Evolutionary conservation across 164 flowering plant genomes (phyloP).

Genomic region (Annona squamosa): DNA sequence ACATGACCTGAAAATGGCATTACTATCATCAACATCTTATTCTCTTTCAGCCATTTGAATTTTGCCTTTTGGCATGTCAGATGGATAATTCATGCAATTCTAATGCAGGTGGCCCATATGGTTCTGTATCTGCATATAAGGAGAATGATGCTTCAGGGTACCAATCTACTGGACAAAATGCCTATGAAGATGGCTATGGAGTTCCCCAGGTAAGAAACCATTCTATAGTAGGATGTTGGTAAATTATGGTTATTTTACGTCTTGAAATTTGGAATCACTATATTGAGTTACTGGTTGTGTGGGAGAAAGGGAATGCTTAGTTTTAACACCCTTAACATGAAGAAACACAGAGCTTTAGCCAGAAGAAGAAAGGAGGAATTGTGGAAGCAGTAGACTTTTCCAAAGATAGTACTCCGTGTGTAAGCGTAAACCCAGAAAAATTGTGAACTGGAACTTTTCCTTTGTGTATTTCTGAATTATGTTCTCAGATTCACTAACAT

Average conservation of each 20-base stretch:
- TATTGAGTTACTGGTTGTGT: no score
- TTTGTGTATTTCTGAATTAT: no score
- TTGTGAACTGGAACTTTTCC: background rate
- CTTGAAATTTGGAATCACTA: no score
- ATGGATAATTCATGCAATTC: background rate
- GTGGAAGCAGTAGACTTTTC: background rate
- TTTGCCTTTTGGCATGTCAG: background rate
- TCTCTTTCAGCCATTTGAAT: no score
- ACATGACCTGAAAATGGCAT: no score
- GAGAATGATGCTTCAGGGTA: constrained; percentile 43
- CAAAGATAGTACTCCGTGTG: background rate
- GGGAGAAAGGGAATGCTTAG: no score
- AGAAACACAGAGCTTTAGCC: background rate
- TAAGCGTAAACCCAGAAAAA: background rate
- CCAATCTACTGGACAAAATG: constrained; percentile 33
- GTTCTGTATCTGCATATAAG: constrained; percentile 41
- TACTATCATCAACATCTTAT: no score
- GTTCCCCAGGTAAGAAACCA: constrained; percentile 49
- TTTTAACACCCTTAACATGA: background rate
- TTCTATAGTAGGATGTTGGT: constrained; percentile 3
- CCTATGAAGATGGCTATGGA: constrained; percentile 56
- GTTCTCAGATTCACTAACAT: no score
- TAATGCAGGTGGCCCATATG: constrained; percentile 48
- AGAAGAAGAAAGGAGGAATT: background rate
- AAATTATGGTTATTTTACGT: background rate